Evolutionary conservation across 257 asterid genomes (phyloP), one percentile per base, ranked within the genome.

Genomic region (Primulina eburnea): DNA sequence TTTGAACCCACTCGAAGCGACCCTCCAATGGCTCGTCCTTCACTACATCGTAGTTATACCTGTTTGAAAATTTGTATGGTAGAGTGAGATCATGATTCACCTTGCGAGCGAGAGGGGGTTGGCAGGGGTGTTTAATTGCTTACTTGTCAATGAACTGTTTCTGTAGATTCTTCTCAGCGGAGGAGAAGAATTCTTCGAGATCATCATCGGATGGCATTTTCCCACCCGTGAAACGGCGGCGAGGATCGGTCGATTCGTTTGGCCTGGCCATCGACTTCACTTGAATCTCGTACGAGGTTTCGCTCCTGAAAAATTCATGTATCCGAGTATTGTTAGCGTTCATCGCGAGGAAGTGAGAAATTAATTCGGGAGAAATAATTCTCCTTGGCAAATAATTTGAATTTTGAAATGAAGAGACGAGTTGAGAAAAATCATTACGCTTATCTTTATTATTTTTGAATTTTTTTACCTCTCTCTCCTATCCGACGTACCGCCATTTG

Each of bases 11-110:
- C 66, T 84, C 83, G 58, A 77, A 88, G 30, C 86, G 87, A 34
- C 95, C 90, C 63, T 84, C 79, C 62, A 86, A 6, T 21, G 90
- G 82, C 85, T 79, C 82, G 71, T 86, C 92, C 75, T 86, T 81
- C 71, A 65, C 82, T 67, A 86, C 60, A 75, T 88, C 92, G 37
- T 73, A 88, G 71, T 88, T 88, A 69, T 88, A 88, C 83, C 95
- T 88, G 64, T 7, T 50, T 40, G 56, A 43, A 55, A 28, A 28
- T 53, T 40, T 56, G 68, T 53, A 6, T 1, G 7, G 17, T 14
- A 11, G 57, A 40, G n/a, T 40, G 32, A 21, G 57, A 11, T 21
- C 26, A 24, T 18, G 57, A 57, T 68, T 50, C 10, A 4, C 37
- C 9, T 29, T 4, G 8, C 33, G 7, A 56, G 40, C 29, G 26